Evolutionary conservation across 139 green algal genomes (phyloP).

Genomic region (Chlorella sp.): DNA sequence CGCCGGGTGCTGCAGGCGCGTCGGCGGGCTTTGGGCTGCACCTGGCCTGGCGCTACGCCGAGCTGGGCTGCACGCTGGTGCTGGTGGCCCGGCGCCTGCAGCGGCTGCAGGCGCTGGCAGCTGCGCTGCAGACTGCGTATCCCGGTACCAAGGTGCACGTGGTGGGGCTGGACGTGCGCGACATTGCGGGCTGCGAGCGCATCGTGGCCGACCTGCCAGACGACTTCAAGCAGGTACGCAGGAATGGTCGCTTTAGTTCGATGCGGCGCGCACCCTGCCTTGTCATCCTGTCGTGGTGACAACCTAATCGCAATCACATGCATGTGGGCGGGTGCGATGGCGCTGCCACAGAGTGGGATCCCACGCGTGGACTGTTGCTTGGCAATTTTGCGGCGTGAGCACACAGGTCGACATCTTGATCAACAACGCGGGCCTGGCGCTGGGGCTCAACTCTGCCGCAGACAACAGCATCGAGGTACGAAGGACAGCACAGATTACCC

Average conservation of each 20-base stretch:
- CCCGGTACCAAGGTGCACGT: constrained; percentile 27
- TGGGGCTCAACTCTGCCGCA: constrained; percentile 43
- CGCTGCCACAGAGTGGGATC: no score
- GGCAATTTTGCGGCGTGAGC: no score
- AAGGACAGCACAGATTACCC: no score
- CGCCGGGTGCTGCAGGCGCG: constrained; percentile 8
- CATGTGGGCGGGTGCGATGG: neutral
- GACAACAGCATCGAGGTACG: constrained; percentile 29
- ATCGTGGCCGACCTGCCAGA: constrained; percentile 41
- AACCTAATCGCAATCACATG: neutral
- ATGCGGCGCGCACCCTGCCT: no score
- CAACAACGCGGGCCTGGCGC: constrained; percentile 80
- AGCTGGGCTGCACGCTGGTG: constrained; percentile 60
- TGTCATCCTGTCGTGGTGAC: no score
- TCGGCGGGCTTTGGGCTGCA: constrained; percentile 64
- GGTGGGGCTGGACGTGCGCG: constrained; percentile 51
- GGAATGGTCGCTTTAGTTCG: no score
- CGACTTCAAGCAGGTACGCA: constrained; percentile 40
- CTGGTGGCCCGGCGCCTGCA: constrained; percentile 61
- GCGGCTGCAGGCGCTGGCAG: constrained; percentile 46
- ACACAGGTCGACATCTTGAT: constrained; percentile 72
- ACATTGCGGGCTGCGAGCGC: constrained; percentile 33
- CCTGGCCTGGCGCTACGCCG: constrained; percentile 59
- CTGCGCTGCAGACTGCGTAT: constrained; percentile 15
- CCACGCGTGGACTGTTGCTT: no score